Conservation (phyloP, 768 basidiomycete genomes). For the Hygrophorus russula region DNA sequence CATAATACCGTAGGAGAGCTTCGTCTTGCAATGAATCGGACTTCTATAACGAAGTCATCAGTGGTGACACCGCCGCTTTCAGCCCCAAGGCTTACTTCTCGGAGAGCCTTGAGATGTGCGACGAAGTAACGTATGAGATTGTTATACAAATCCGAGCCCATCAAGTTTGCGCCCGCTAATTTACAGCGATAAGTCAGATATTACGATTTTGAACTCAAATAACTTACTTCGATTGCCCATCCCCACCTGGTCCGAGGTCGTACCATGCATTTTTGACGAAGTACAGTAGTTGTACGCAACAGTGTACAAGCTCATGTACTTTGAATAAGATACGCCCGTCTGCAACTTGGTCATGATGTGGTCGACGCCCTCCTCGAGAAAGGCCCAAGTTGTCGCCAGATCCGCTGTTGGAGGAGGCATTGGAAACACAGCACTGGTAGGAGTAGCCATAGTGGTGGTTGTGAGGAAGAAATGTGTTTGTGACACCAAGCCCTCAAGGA, state of each 20-base stretch:
- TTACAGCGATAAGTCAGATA: slow-evolving; percentile 25
- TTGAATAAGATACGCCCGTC: slow-evolving; percentile 65
- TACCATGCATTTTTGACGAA: slow-evolving; percentile 65
- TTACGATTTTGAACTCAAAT: slow-evolving; percentile 20
- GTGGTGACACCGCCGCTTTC: slow-evolving; percentile 2
- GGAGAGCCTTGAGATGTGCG: slow-evolving; percentile 64
- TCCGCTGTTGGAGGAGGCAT: slow-evolving; percentile 67
- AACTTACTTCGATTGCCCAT: slow-evolving; percentile 61
- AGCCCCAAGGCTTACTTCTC: slow-evolving; percentile 20
- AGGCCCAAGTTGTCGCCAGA: slow-evolving; percentile 78
- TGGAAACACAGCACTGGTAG: slow-evolving; percentile 22
- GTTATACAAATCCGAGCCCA: slow-evolving; percentile 96
- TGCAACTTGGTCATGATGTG: slow-evolving; percentile 89
- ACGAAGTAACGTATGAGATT: slow-evolving; percentile 89
- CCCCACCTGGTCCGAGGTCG: slow-evolving; percentile 31
- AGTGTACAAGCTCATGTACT: slow-evolving; percentile 85
- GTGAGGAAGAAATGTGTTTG: slow-evolving; percentile 12
- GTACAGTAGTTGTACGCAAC: slow-evolving; percentile 98
- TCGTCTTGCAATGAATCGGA: slow-evolving; percentile 79
- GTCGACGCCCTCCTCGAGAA: slow-evolving; percentile 79
- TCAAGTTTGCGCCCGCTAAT: slow-evolving; percentile 82
- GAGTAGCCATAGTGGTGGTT: slow-evolving; percentile 21
- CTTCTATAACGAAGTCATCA: slow-evolving; percentile 33
- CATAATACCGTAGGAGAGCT: slow-evolving; percentile 83
- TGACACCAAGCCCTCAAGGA: neutral